phyloP scores from a whole-genome alignment of 352 stramenopile genomes.

The Phytophthora chlamydospora region DNA sequence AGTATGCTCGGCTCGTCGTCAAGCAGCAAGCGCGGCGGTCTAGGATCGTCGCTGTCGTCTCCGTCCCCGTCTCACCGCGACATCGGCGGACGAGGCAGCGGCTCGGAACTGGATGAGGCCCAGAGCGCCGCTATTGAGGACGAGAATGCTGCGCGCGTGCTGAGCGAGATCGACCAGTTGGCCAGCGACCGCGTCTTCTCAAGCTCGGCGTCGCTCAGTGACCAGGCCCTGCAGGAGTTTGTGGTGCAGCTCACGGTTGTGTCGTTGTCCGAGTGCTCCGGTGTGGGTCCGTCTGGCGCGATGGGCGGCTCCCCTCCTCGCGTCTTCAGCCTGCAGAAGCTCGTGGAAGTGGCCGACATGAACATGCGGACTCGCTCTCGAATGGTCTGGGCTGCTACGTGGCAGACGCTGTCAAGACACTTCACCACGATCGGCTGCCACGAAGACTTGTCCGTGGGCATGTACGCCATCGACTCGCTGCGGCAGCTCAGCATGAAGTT shows the following conservation, averaged over 20 bases:
- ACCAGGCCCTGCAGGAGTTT: slow-evolving; percentile 89
- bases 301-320: slow-evolving; percentile 76
- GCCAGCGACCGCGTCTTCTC: slow-evolving; percentile 93
- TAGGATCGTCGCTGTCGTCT: slow-evolving; percentile 37
- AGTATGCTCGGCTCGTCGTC: slow-evolving; percentile 34
- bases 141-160: slow-evolving; percentile 83
- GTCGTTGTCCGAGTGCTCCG: slow-evolving; percentile 90
- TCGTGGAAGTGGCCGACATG: slow-evolving; percentile 99
- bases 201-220: slow-evolving; percentile 82
- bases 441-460: slow-evolving; percentile 96
- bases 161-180: slow-evolving; percentile 85
- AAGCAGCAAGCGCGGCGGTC: slow-evolving; percentile 32
- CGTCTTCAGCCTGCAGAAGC: slow-evolving; percentile 98
- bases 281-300: slow-evolving; percentile 38
- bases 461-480: slow-evolving; percentile 99
- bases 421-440: slow-evolving; percentile 98
- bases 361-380: slow-evolving; percentile 98
- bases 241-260: slow-evolving; percentile 91
- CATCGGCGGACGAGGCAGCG: slow-evolving; percentile 29
- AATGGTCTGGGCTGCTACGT: slow-evolving; percentile 98
- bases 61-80: slow-evolving; percentile 67
- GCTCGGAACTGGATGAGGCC: slow-evolving; percentile 50
- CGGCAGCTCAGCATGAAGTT: slow-evolving; percentile 99
- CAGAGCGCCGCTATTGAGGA: slow-evolving; percentile 83
- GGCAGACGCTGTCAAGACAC: slow-evolving; percentile 96